Evolutionary conservation across 2,329 filamentous ascomycete genomes (phyloP).

Genomic region (Arachnopeziza araneosa): DNA sequence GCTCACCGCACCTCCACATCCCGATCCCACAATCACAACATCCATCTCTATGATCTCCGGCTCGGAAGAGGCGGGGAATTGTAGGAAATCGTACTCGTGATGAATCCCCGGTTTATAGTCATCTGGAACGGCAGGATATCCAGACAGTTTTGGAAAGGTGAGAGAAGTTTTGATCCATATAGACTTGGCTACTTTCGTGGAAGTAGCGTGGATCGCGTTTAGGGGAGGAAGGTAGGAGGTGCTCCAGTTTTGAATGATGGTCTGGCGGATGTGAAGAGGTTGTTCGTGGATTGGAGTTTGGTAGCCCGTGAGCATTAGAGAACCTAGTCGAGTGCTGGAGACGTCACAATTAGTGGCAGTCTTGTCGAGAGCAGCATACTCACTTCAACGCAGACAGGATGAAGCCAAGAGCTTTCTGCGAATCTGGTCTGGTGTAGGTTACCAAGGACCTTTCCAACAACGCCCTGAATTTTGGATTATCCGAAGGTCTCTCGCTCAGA

Average conservation of each 20-base stretch:
- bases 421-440: constrained; percentile 21
- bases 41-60: constrained; percentile 67
- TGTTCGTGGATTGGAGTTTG: constrained; percentile 57
- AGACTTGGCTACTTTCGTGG: constrained; percentile 47
- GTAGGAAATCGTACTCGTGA: constrained; percentile 30
- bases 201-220: constrained; percentile 48
- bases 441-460: constrained; percentile 41
- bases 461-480: constrained; percentile 47
- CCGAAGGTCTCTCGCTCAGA: constrained; percentile 46
- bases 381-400: constrained; percentile 28
- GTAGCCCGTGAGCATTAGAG: constrained; percentile 63
- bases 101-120: constrained; percentile 34
- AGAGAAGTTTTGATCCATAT: constrained; percentile 44
- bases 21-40: constrained; percentile 79
- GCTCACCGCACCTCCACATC: constrained; percentile 76
- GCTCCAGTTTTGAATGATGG: constrained; percentile 59
- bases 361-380: constrained; percentile 2
- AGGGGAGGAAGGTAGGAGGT: constrained; percentile 49
- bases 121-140: constrained; percentile 50
- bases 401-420: constrained; percentile 23
- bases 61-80: constrained; percentile 23
- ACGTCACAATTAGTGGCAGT: constrained; percentile 6
- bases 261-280: constrained; percentile 52
- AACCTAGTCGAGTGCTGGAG: constrained; percentile 54
- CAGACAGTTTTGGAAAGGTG: constrained; percentile 47